Base-by-base conservation (phyloP, 2,329 filamentous ascomycete genomes). In the Spiromastix sp. region DNA sequence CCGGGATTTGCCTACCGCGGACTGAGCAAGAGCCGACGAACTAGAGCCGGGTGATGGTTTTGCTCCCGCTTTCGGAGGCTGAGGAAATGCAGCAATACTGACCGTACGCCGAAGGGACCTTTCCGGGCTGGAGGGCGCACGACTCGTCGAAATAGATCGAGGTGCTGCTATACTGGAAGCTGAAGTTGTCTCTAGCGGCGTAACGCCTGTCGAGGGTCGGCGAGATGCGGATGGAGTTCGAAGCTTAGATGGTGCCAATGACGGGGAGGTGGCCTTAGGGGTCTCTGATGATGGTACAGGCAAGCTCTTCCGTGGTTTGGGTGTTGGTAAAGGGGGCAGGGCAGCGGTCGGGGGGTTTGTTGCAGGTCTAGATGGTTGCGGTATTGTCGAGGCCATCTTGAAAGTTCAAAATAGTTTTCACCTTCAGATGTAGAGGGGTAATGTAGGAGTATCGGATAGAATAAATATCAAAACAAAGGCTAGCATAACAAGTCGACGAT, bases 81-180 rank as follows among this genome's bases (percentile, higher is more conserved):
- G 83, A 19, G 89, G 89, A 52, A 96, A 95, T 1, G 85, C 80
- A 54, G 87, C 89, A 52, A 95, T 93, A 68, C 87, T 95, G 51
- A 93, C 81, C 1, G 83, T 83, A 61, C 93, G 93, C 42, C 86
- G 77, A 37, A 95, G 61, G 1, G 79, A 76, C 57, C 79, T 87
- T 17, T 77, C 75, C 4, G 74, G 66, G 20, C 63, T 64, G 25
- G 55, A 55, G 9, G 67, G 49, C 4, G 66, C 65, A 42, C 74
- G 77, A 10, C 76, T 61, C 22, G 65, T 66, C 6, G 75, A 68
- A 4, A 68, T 59, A 2, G 71, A 66, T 40, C 72, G 73, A 12
- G 74, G 64, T 11, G 74, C 67, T 4, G 74, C 71, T 8, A 79
- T 59, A 32, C 68, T 65, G 4, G 71, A 68, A 7, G 65, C 66